Percentiles rank a stretch among this genome's conserved stretches.
phyloP scores from a whole-genome alignment of 352 stramenopile species.

The Globisporangium ultimum region DNA sequence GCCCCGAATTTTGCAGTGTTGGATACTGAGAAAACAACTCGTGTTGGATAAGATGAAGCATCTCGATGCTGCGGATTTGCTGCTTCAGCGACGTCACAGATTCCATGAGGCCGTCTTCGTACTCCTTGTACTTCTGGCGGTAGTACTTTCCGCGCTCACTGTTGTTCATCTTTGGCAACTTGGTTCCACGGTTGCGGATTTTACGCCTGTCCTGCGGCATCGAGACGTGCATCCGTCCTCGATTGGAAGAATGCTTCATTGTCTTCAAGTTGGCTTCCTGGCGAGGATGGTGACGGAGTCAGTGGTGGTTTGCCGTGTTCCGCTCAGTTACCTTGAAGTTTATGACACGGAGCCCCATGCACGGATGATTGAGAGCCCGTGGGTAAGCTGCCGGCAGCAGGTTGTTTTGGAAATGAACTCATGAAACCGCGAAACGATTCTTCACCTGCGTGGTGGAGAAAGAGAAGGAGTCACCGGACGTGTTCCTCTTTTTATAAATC shows the following conservation, averaged over 20 bases:
- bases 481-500: neutral
- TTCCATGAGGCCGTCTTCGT: conserved; percentile 38
- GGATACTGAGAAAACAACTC: conserved; percentile 14
- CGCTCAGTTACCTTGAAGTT: neutral
- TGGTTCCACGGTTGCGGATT: conserved; percentile 21
- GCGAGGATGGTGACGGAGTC: neutral
- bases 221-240: no score
- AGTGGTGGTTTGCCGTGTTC: neutral
- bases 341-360: neutral
- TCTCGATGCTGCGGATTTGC: conserved; percentile 36
- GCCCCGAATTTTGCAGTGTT: neutral
- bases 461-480: neutral
- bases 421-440: no score
- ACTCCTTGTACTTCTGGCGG: conserved; percentile 53
- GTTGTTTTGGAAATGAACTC: neutral
- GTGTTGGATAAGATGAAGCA: conserved; percentile 31
- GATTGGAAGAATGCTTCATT: neutral
- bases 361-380: neutral
- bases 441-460: neutral
- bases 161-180: conserved; percentile 65
- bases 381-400: neutral
- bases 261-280: neutral
- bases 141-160: conserved; percentile 70
- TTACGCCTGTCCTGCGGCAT: neutral
- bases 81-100: conserved; percentile 26